phyloP scores from a whole-genome alignment of 352 stramenopile species.

The Globisporangium heterothallicum region DNA sequence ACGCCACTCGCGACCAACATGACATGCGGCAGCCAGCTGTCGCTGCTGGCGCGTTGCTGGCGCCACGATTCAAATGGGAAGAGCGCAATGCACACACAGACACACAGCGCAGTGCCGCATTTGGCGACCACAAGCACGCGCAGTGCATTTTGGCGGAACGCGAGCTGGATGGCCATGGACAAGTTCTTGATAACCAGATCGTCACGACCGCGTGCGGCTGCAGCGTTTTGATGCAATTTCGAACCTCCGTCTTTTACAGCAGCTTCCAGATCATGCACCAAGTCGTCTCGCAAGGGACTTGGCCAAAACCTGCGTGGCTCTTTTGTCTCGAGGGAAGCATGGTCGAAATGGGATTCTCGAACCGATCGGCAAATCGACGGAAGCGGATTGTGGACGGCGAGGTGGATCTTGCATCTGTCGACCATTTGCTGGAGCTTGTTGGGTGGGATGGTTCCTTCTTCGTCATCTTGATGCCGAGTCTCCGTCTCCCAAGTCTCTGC shows the following conservation, averaged over 20 bases:
- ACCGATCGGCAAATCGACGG: slow-evolving; percentile 11
- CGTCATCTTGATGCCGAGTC: background rate
- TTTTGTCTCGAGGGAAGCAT: background rate
- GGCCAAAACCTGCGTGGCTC: background rate
- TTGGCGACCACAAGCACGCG: slow-evolving; percentile 1
- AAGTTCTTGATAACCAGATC: slow-evolving; percentile 12
- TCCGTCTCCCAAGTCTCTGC: background rate
- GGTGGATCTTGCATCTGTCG: slow-evolving; percentile 13
- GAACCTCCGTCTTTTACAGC: background rate
- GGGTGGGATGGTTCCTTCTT: background rate
- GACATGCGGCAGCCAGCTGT: background rate
- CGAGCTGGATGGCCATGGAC: slow-evolving; percentile 5
- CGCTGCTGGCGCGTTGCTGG: background rate
- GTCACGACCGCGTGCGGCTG: background rate
- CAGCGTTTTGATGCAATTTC: background rate
- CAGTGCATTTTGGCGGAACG: slow-evolving; percentile 19
- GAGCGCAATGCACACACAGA: background rate
- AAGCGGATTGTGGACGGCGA: slow-evolving; percentile 13
- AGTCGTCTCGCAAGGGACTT: background rate
- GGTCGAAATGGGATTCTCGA: slow-evolving; percentile 13
- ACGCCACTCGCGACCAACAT: background rate
- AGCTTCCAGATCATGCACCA: slow-evolving; percentile 1
- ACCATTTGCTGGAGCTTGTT: slow-evolving; percentile 1
- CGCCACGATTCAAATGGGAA: slow-evolving; percentile 8
- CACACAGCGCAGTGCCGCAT: background rate